Conservation (phyloP, 2,329 filamentous ascomycete genomes). For the Cylindrodendrum hubeiense region DNA sequence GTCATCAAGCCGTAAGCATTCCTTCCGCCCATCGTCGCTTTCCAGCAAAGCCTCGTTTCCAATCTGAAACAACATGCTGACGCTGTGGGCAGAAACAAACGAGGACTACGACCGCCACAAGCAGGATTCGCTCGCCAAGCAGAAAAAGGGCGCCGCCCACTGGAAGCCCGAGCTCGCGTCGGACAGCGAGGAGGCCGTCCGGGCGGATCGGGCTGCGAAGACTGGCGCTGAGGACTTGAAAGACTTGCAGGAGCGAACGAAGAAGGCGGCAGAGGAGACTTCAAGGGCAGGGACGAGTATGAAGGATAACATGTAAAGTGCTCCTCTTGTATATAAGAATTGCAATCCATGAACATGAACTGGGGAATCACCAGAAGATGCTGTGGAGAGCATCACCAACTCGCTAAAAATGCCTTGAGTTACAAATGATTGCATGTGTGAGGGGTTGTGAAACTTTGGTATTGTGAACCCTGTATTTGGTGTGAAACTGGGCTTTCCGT, state of each 20-base stretch:
- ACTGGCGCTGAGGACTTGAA: constrained; percentile 55
- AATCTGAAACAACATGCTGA: neutral
- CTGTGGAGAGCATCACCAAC: no score
- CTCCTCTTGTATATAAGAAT: neutral
- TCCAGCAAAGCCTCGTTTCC: no score
- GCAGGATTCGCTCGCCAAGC: constrained; percentile 72
- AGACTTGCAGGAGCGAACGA: constrained; percentile 70
- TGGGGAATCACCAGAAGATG: neutral
- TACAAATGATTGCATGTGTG: no score
- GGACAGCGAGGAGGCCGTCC: constrained; percentile 83
- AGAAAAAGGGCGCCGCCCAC: constrained; percentile 76
- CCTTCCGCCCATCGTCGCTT: neutral
- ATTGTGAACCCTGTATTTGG: no score
- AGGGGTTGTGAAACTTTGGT: no score
- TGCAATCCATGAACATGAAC: neutral
- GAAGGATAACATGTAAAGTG: constrained; percentile 55
- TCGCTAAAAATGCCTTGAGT: no score
- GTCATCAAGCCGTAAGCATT: constrained; percentile 50
- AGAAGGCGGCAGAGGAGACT: constrained; percentile 61
- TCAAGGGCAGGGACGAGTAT: constrained; percentile 62
- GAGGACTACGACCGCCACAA: constrained; percentile 69
- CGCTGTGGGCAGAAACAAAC: constrained; percentile 45
- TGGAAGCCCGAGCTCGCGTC: constrained; percentile 85
- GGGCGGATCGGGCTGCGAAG: constrained; percentile 67
- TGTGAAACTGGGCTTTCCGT: no score